Percentiles rank a stretch among this genome's conserved stretches.
Conservation (phyloP, 2,329 filamentous ascomycete genomes). For the Nemania bipapillata region DNA sequence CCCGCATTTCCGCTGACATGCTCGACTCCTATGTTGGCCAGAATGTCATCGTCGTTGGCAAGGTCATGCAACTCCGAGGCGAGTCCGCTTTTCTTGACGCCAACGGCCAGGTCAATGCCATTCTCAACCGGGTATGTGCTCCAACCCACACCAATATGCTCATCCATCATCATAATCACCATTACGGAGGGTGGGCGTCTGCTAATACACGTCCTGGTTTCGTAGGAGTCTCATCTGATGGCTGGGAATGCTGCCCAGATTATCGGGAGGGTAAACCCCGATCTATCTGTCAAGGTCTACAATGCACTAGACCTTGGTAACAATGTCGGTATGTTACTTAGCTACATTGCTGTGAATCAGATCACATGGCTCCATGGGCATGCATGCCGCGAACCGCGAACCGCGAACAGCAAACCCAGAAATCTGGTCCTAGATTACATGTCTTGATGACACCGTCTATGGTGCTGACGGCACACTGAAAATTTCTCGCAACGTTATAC, state of each 20-base stretch:
- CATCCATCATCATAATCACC: neutral
- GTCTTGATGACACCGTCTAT: neutral
- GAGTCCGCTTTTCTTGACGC: conserved; percentile 84
- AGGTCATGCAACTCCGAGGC: conserved; percentile 82
- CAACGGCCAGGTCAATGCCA: conserved; percentile 77
- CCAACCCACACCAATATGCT: neutral
- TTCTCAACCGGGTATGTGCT: conserved; percentile 72
- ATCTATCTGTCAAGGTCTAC: conserved; percentile 76
- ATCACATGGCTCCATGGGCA: neutral
- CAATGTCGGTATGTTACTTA: conserved; percentile 69
- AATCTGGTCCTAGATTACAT: neutral
- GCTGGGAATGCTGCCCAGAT: conserved; percentile 78
- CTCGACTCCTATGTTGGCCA: conserved; percentile 78
- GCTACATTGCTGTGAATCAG: neutral
- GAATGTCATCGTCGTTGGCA: conserved; percentile 86
- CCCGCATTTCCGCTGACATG: conserved; percentile 83
- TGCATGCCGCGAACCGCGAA: neutral
- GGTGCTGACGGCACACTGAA: neutral
- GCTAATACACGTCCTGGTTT: conserved; percentile 22
- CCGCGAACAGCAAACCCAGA: too few relatives aligned
- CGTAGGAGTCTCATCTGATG: conserved; percentile 75
- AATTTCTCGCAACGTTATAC: conserved; percentile 4
- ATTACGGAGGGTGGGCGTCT: neutral
- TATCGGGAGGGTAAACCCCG: conserved; percentile 81
- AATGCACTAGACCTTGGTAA: conserved; percentile 75